Evolutionary conservation across 441 rosid genomes (phyloP).

Genomic region (Brassica balearica): DNA sequence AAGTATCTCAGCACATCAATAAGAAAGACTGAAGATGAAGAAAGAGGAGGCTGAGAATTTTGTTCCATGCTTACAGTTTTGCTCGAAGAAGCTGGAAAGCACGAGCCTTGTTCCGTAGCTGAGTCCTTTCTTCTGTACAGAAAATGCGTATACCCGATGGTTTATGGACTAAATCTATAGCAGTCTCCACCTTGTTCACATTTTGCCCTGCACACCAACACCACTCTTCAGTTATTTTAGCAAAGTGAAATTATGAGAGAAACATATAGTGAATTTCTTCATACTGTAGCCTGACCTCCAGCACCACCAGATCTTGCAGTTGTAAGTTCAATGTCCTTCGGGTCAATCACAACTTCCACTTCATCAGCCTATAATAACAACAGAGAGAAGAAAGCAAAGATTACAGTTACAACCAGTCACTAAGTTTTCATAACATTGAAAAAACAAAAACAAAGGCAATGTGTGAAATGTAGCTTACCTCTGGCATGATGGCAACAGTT

Average conservation of each 20-base stretch:
- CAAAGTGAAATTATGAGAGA: too few relatives aligned
- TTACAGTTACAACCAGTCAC: slow-evolving; percentile 1
- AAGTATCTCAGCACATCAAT: slow-evolving; percentile 37
- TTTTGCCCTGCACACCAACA: slow-evolving; percentile 78
- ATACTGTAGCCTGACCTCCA: slow-evolving; percentile 82
- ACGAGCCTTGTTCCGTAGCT: slow-evolving; percentile 72
- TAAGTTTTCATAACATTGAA: neutral
- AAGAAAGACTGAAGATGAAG: slow-evolving; percentile 19
- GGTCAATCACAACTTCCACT: slow-evolving; percentile 95
- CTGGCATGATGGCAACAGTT: slow-evolving; percentile 97
- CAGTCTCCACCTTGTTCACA: slow-evolving; percentile 98
- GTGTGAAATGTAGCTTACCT: slow-evolving; percentile 51
- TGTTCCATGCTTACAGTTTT: slow-evolving; percentile 65
- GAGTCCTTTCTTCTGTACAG: slow-evolving; percentile 95
- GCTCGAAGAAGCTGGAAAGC: slow-evolving; percentile 94
- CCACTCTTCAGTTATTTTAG: slow-evolving; percentile 33
- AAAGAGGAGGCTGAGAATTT: slow-evolving; percentile 10
- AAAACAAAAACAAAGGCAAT: neutral
- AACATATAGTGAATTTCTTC: too few relatives aligned
- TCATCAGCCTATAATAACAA: slow-evolving; percentile 76
- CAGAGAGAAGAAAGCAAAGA: slow-evolving; percentile 23
- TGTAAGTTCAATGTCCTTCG: slow-evolving; percentile 91
- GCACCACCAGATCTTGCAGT: slow-evolving; percentile 98
- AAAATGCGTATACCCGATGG: slow-evolving; percentile 95
- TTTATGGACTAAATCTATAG: slow-evolving; percentile 89